Percentiles rank a stretch among this genome's conserved stretches.
These are phyloP conservation scores for Myxozyma sirexii DNA, from an alignment of 805 yeast species.

Conservation along the genomic window DNA sequence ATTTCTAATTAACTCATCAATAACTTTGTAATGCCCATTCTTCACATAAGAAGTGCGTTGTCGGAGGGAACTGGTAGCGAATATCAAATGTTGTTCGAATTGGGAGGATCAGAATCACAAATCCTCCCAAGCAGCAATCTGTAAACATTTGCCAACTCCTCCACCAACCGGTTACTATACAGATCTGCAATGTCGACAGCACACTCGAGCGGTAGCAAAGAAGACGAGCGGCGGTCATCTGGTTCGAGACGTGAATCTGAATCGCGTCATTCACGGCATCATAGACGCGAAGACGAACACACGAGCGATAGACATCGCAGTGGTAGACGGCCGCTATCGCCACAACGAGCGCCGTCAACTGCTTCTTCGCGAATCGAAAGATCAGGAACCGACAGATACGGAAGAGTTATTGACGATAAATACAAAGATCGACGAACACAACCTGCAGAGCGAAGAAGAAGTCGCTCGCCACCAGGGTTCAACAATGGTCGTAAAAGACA, in stretches of 20 bases:
- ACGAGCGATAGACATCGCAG: neutral
- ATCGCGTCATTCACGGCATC: neutral
- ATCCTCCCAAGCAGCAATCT: too few species aligned
- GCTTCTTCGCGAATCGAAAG: neutral
- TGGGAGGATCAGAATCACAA: too few species aligned
- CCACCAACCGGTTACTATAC: neutral
- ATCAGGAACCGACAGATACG: neutral
- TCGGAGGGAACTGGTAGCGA: too few species aligned
- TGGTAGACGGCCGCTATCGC: slow-evolving; percentile 2
- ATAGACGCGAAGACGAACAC: neutral
- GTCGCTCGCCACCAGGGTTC: slow-evolving; percentile 9
- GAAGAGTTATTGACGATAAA: neutral
- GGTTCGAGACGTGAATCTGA: neutral
- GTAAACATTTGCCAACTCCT: too few species aligned
- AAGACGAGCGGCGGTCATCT: neutral
- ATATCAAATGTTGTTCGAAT: too few species aligned
- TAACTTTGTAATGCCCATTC: too few species aligned
- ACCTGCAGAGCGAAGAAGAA: neutral
- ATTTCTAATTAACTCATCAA: neutral
- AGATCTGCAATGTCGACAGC: neutral
- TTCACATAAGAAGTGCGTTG: too few species aligned
- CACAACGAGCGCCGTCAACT: neutral
- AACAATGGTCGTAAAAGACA: slow-evolving; percentile 1
- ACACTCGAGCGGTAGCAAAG: too few species aligned
- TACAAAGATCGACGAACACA: neutral